Evolutionary conservation across 495 filamentous ascomycete genomes (phyloP).

Genomic region (Neurospora sp.): DNA sequence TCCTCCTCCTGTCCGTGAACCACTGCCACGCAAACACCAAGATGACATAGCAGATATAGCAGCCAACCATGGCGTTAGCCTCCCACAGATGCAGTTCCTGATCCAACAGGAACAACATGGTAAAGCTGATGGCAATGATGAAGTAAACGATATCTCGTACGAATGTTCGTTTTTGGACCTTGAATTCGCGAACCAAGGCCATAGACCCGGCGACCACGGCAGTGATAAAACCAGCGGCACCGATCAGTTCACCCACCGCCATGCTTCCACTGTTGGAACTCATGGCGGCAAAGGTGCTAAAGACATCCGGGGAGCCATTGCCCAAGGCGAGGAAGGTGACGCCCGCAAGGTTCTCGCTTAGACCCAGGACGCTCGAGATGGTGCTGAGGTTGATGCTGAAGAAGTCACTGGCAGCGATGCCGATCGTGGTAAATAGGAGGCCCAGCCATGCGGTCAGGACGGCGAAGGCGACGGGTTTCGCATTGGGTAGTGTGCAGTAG

Average conservation of each 20-base stretch:
- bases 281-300: constrained; percentile 98
- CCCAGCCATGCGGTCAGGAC: constrained; percentile 75
- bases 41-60: constrained; percentile 85
- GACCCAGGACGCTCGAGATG: constrained; percentile 72
- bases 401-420: constrained; percentile 97
- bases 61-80: constrained; percentile 77
- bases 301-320: constrained; percentile 98
- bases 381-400: constrained; percentile 95
- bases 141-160: constrained; percentile 93
- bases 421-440: constrained; percentile 92
- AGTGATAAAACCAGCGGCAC: constrained; percentile 92
- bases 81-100: constrained; percentile 82
- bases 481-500: constrained; percentile 68
- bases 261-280: constrained; percentile 89
- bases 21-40: constrained; percentile 92
- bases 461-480: constrained; percentile 65
- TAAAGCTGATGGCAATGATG: constrained; percentile 75
- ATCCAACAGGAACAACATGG: constrained; percentile 79
- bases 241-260: constrained; percentile 91
- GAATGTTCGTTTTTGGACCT: constrained; percentile 78
- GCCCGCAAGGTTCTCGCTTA: constrained; percentile 93
- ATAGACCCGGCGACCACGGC: constrained; percentile 97
- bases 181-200: constrained; percentile 89
- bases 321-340: constrained; percentile 97
- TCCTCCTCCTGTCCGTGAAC: constrained; percentile 53